Evolutionary conservation across 805 yeast genomes (phyloP), one percentile per base, ranked within the genome.

Genomic region (Kodamaea laetipori): DNA sequence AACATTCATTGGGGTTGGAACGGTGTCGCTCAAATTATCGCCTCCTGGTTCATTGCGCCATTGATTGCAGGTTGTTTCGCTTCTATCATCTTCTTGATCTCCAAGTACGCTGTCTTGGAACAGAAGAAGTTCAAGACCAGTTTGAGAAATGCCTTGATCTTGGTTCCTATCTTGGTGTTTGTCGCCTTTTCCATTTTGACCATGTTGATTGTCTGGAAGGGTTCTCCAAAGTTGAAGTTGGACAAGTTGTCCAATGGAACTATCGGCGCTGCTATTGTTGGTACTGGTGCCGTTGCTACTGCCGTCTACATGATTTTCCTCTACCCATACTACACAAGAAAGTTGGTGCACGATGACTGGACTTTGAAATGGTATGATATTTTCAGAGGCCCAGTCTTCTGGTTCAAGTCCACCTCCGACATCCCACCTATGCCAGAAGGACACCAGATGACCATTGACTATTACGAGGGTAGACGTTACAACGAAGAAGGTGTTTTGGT

Each of bases 11-110:
- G 92, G 92, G 90, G 89, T 19, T 85, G 90, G 92, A 40, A 52
- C 11, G 89, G 90, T 21, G 82, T 85, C 46, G 55, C 86, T 1
- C 83, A 81, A 61, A 84, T 84, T 49, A 78, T 81, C 48, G 90
- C 92, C 3, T 81, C 90, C 9, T 85, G 90, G 90, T 81, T 82
- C 56, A 80, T 84, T 65, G 90, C 92, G 4, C 92, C 92, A 11
- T 60, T 71, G 15, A 67, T 84, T 46, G 84, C 90, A 11, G 92
- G 89, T 48, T 54, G 60, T 27, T 76, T 85, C 50, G 80, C 88
- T 3, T 61, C 84, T 3, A 64, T 77, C 33, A 59, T 81, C 40
- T 85, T 84, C 60, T 63, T 81, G 44, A 61, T 77, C 39, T 76
- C 83, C 43, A 86, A 85, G 60, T 82, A 58, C 52, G 54, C 63